Conservation (phyloP, 805 yeast species). For the Cephaloascus albidus region DNA sequence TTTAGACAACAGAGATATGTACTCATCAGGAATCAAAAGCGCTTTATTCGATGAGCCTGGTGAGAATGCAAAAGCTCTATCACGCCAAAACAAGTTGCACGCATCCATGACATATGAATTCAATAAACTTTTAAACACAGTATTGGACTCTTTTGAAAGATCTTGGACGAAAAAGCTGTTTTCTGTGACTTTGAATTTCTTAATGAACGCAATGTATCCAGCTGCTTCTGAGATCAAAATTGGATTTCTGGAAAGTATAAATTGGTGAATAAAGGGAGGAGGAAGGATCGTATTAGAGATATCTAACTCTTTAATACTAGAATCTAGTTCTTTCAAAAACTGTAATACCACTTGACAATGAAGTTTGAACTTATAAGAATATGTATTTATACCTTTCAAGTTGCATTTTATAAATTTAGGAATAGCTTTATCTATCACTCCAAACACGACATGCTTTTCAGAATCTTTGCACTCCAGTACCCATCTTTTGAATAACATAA, state of each 20-base stretch:
- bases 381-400: background rate
- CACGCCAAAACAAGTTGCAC: constrained; percentile 48
- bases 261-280: constrained; percentile 23
- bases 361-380: background rate
- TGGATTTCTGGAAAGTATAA: constrained; percentile 34
- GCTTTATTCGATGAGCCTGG: constrained; percentile 23
- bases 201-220: constrained; percentile 33
- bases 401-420: background rate
- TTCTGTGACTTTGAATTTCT: constrained; percentile 18
- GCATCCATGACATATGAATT: constrained; percentile 47
- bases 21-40: constrained; percentile 24
- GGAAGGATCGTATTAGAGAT: constrained; percentile 23
- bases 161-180: no score
- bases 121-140: constrained; percentile 19
- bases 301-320: constrained; percentile 4
- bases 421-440: constrained; percentile 4
- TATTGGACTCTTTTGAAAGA: background rate
- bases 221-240: constrained; percentile 34
- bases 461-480: background rate
- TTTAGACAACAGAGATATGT: constrained; percentile 1
- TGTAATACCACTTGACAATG: background rate
- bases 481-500: constrained; percentile 1
- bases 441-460: no score
- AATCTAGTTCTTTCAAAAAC: background rate
- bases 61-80: constrained; percentile 35